phyloP scores from a whole-genome alignment of 768 basidiomycete genomes.

The Termitomyces sp. region DNA sequence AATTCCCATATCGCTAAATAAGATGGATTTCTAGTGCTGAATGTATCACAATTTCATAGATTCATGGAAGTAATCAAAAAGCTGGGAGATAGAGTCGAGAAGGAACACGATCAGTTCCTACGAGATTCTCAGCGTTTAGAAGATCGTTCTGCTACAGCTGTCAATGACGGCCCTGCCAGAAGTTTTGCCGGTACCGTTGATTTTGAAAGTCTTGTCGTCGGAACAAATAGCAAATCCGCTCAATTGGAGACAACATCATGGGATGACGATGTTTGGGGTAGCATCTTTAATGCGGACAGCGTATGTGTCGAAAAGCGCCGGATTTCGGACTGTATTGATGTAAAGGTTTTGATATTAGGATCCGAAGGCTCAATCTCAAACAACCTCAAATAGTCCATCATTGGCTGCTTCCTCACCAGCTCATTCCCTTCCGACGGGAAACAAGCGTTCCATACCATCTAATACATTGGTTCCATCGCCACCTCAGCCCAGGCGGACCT shows the following conservation, averaged over 20 bases:
- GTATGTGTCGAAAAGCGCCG: slow-evolving; percentile 13
- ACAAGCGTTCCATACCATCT: slow-evolving; percentile 26
- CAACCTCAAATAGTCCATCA: slow-evolving; percentile 8
- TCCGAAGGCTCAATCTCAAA: slow-evolving; percentile 19
- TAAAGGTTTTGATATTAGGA: not conserved
- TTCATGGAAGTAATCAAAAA: slow-evolving; percentile 86
- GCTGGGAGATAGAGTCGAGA: slow-evolving; percentile 82
- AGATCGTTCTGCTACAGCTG: slow-evolving; percentile 55
- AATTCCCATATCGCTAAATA: slow-evolving; percentile 5
- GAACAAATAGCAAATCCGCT: slow-evolving; percentile 36
- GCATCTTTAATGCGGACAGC: slow-evolving; percentile 50
- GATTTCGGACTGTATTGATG: not conserved
- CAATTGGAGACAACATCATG: slow-evolving; percentile 50
- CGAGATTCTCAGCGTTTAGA: slow-evolving; percentile 90
- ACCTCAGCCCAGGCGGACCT: slow-evolving; percentile 3
- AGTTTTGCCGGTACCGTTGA: slow-evolving; percentile 53
- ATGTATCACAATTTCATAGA: slow-evolving; percentile 80
- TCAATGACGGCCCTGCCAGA: slow-evolving; percentile 32
- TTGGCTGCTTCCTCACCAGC: slow-evolving; percentile 23
- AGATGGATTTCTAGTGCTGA: slow-evolving; percentile 48
- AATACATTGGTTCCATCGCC: slow-evolving; percentile 7
- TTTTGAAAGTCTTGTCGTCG: slow-evolving; percentile 83
- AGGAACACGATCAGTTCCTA: slow-evolving; percentile 88
- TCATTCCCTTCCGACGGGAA: slow-evolving; percentile 34
- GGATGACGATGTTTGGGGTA: slow-evolving; percentile 87